Conservation (phyloP, 2,329 filamentous ascomycete species). For the Escovopsis sp. region DNA sequence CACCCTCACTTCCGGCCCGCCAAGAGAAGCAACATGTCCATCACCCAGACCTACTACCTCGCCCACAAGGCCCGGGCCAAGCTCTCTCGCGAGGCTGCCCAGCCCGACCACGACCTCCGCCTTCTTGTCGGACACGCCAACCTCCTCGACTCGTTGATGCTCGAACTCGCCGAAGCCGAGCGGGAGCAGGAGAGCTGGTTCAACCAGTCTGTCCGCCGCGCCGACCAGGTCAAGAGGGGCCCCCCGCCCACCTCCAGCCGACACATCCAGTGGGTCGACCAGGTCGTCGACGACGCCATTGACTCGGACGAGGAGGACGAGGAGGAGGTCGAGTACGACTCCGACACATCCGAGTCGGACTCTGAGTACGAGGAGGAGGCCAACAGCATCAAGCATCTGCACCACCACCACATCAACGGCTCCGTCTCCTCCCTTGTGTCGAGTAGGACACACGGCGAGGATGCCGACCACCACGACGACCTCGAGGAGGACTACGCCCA, state of each 20-base stretch:
- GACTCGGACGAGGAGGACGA: not conserved
- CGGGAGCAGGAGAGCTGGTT: constrained; percentile 95
- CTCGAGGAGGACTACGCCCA: constrained; percentile 51
- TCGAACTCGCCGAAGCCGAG: constrained; percentile 81
- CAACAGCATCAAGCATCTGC: constrained; percentile 40
- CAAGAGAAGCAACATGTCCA: constrained; percentile 74
- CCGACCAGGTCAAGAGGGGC: constrained; percentile 36
- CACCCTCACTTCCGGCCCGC: constrained; percentile 19
- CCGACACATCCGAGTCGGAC: constrained; percentile 42
- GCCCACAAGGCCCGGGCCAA: constrained; percentile 93
- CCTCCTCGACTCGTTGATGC: constrained; percentile 91
- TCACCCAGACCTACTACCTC: constrained; percentile 97
- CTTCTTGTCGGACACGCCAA: constrained; percentile 96
- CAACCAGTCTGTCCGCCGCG: constrained; percentile 82
- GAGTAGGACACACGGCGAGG: constrained; percentile 21
- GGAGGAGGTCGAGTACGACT: constrained; percentile 51
- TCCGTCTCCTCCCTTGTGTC: constrained; percentile 16
- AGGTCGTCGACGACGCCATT: constrained; percentile 50
- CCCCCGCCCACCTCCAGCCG: constrained; percentile 32
- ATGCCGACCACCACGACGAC: constrained; percentile 34
- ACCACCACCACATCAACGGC: constrained; percentile 24
- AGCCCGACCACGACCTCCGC: constrained; percentile 85
- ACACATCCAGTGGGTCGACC: constrained; percentile 80
- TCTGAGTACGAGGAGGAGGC: constrained; percentile 41
- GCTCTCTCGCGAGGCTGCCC: constrained; percentile 83